These are phyloP conservation scores for Solanum ossicruentum DNA, from an alignment of 257 asterid genomes.

Conservation along the genomic window DNA sequence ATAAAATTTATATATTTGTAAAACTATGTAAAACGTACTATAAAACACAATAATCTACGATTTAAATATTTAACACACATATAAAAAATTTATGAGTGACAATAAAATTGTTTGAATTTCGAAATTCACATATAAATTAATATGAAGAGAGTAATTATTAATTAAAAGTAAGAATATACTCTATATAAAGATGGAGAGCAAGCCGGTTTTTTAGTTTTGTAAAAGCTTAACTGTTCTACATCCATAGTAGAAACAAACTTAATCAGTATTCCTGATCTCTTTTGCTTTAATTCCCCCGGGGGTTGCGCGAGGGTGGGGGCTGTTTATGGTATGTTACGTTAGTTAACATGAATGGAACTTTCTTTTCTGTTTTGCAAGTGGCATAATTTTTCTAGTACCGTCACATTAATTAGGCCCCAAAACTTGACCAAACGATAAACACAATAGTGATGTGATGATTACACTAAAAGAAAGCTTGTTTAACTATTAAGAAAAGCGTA, in stretches of 20 bases:
- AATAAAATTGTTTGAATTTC: too few species aligned
- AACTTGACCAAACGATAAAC: slow-evolving; percentile 1
- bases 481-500: neutral
- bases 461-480: neutral
- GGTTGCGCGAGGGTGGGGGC: too few species aligned
- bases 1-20: too few species aligned
- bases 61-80: too few species aligned
- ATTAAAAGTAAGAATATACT: neutral
- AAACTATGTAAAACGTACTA: too few species aligned
- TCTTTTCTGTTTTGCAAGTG: neutral
- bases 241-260: neutral
- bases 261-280: neutral
- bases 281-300: neutral
- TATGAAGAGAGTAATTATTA: neutral
- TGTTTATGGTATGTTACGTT: neutral
- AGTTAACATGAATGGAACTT: neutral
- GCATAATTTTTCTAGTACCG: neutral
- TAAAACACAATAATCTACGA: too few species aligned
- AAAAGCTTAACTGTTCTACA: neutral
- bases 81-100: too few species aligned
- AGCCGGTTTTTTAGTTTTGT: too few species aligned
- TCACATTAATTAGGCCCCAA: neutral
- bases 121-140: too few species aligned
- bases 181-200: neutral
- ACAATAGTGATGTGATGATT: slow-evolving; percentile 11